phyloP scores from a whole-genome alignment of 2,329 filamentous ascomycete genomes.

The Gnomoniopsis sp. region DNA sequence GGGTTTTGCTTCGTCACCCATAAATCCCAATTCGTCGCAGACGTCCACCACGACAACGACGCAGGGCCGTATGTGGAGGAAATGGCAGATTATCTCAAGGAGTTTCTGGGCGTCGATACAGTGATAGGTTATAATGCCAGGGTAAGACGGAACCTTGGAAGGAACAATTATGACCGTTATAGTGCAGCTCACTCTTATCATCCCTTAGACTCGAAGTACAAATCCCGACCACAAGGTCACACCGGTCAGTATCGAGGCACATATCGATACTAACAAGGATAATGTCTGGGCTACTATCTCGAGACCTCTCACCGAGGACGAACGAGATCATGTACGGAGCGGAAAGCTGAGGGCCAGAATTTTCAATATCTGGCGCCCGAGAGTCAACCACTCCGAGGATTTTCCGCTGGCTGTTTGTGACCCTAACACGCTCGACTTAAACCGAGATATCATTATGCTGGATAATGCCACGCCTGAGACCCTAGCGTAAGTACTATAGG shows the following conservation, averaged over 20 bases:
- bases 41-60: neutral
- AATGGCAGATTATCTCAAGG: neutral
- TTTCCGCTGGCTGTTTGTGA: slow-evolving; percentile 6
- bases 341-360: slow-evolving; percentile 5
- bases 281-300: slow-evolving; percentile 3
- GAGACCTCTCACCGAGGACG: slow-evolving; percentile 1
- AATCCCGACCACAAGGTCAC: slow-evolving; percentile 5
- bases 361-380: slow-evolving; percentile 9
- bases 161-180: neutral
- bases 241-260: slow-evolving; percentile 2
- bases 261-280: slow-evolving; percentile 6
- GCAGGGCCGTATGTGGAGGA: slow-evolving; percentile 3
- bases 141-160: neutral
- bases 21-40: neutral
- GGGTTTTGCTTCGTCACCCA: slow-evolving; percentile 2
- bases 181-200: neutral
- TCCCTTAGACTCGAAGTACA: slow-evolving; percentile 1
- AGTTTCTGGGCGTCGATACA: neutral
- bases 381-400: slow-evolving; percentile 2
- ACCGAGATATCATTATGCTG: neutral
- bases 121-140: slow-evolving; percentile 7
- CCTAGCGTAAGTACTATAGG: neutral
- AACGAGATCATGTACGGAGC: neutral
- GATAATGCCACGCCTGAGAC: slow-evolving; percentile 4
- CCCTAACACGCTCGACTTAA: slow-evolving; percentile 1